Evolutionary conservation across 1,284 basidiomycete genomes (phyloP).

Genomic region (Marasmius sp.): DNA sequence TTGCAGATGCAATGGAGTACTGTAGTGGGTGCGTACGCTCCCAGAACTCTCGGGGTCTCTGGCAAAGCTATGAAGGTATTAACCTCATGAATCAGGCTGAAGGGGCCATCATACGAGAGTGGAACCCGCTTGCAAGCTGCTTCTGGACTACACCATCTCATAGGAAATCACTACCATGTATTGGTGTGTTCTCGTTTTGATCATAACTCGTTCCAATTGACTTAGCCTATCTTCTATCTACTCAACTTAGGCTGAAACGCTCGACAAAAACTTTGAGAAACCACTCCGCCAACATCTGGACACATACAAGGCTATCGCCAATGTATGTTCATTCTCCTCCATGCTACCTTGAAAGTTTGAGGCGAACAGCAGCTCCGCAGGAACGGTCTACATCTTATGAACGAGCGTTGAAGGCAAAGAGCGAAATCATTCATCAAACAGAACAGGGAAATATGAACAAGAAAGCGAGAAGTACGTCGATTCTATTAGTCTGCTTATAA

Average conservation of each 20-base stretch:
- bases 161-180: constrained; percentile 91
- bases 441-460: constrained; percentile 85
- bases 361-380: constrained; percentile 33
- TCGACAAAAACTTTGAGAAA: constrained; percentile 90
- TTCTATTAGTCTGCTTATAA: constrained; percentile 16
- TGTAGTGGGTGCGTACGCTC: constrained; percentile 68
- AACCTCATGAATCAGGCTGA: constrained; percentile 47
- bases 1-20: constrained; percentile 84
- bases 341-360: constrained; percentile 2
- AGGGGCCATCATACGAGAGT: constrained; percentile 79
- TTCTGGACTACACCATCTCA: constrained; percentile 89
- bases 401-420: constrained; percentile 77
- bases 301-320: constrained; percentile 72
- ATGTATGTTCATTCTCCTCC: constrained; percentile 44
- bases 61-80: background rate
- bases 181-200: constrained; percentile 50
- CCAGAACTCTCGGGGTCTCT: background rate
- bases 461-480: constrained; percentile 74
- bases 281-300: constrained; percentile 85
- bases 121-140: constrained; percentile 78
- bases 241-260: constrained; percentile 67
- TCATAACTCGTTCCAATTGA: background rate
- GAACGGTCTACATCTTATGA: constrained; percentile 83
- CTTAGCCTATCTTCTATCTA: background rate
- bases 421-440: constrained; percentile 83